Base-by-base conservation (phyloP, 768 basidiomycete species). In the Termitomyces bulborhizus region DNA sequence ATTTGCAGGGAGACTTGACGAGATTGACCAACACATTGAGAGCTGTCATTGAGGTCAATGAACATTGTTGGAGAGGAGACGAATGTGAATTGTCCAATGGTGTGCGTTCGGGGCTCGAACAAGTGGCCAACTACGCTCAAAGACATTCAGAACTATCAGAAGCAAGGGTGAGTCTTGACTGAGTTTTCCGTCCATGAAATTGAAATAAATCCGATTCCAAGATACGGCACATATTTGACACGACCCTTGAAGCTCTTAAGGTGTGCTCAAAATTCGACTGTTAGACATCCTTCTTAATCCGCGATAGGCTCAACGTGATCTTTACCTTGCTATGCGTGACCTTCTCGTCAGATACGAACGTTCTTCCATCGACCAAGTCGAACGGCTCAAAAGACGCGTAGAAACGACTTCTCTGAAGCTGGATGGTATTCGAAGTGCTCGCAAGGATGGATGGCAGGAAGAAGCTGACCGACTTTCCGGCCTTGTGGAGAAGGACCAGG, bases 351-450 rank as follows among this genome's bases (percentile, higher is more conserved):
- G 94, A 21, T 88, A 93, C 60, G 93, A 95, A 59, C 84, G 91
- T n/a, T 78, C 95, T 42, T 91, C 93, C 0, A 78, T 84, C 39
- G 96, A 98, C 65, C 85, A 89, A 59, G 91, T 93, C 2, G 93
- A 97, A 55, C 80, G 88, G 36, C 74, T 98, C 55, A 86, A 86
- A 71, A 95, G 92, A 65, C 86, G 91, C 36, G 85, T 95, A 32
- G 93, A 95, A 54, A 72, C 73, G 0, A 88, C 81, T 52, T 82
- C 85, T 3, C 70, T 82, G 60, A 94, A 91, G 68, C 77, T 95
- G 39, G 90, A 95, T 63, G 78, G 77, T 1, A 78, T 90, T 55
- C 84, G 86, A 52, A 72, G 76, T 7, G 79, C 78, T 0, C 78
- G 81, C 66, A 95, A 88, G 66, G 88, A 92, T 4, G 83, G 86